Conservation (phyloP, 2,329 filamentous ascomycete genomes). For the Cadophora malorum region DNA sequence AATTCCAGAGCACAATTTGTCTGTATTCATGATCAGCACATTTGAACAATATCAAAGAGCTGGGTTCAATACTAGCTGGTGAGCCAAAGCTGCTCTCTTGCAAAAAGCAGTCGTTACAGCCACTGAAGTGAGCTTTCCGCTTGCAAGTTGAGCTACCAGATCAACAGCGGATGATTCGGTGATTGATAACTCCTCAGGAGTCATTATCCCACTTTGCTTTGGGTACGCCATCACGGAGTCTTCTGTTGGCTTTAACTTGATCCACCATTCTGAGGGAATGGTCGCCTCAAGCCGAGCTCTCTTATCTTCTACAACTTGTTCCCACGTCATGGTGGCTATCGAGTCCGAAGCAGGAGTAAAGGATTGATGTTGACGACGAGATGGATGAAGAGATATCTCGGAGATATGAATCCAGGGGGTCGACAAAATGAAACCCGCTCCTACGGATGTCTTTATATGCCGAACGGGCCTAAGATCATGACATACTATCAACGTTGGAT, state of each 20-base stretch:
- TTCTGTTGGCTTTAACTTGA: constrained; percentile 30
- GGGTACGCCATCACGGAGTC: constrained; percentile 38
- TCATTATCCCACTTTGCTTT: constrained; percentile 38
- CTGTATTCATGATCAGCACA: background rate
- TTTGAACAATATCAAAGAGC: background rate
- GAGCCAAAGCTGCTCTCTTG: constrained; percentile 25
- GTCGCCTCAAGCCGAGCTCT: constrained; percentile 33
- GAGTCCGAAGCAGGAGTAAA: background rate
- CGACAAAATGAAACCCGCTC: background rate
- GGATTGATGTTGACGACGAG: background rate
- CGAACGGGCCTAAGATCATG: background rate
- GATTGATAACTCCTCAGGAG: constrained; percentile 38
- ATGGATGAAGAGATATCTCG: background rate
- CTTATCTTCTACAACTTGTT: constrained; percentile 36
- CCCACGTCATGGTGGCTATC: constrained; percentile 33
- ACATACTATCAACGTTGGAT: background rate
- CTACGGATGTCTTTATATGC: background rate
- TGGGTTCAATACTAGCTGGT: constrained; percentile 21
- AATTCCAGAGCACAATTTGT: constrained; percentile 23
- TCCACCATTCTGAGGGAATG: constrained; percentile 39
- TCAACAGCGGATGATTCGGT: constrained; percentile 40
- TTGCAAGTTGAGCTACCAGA: constrained; percentile 31
- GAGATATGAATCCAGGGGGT: background rate
- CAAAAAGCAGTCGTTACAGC: constrained; percentile 24
- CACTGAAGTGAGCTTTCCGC: constrained; percentile 17